phyloP scores from a whole-genome alignment of 2,329 filamentous ascomycete species.

The Verruconis gallopava region DNA sequence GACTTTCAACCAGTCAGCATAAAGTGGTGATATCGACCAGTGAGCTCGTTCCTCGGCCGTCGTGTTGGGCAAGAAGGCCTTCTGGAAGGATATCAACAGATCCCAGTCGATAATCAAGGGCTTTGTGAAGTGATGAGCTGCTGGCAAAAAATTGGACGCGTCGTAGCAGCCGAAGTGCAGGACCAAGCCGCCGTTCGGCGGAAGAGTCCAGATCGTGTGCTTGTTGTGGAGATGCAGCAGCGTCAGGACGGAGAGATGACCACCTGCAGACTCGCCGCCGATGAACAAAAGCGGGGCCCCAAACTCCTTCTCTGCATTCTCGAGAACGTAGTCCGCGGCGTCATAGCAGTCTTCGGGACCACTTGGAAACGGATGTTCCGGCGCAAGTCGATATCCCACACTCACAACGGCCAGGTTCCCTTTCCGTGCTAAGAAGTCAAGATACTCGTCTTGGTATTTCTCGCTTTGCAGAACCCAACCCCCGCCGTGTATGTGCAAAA shows the following conservation, averaged over 20 bases:
- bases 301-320: slow-evolving; percentile 26
- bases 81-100: slow-evolving; percentile 33
- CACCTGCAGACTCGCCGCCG: slow-evolving; percentile 34
- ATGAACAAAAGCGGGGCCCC: slow-evolving; percentile 31
- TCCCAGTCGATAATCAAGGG: slow-evolving; percentile 33
- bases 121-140: slow-evolving; percentile 27
- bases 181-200: slow-evolving; percentile 34
- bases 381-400: slow-evolving; percentile 47
- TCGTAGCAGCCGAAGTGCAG: slow-evolving; percentile 42
- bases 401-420: slow-evolving; percentile 39
- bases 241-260: slow-evolving; percentile 35
- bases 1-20: slow-evolving; percentile 28
- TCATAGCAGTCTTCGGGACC: slow-evolving; percentile 45
- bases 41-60: slow-evolving; percentile 29
- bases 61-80: slow-evolving; percentile 33
- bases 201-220: slow-evolving; percentile 28
- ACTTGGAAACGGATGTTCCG: slow-evolving; percentile 44
- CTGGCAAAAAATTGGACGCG: slow-evolving; percentile 30
- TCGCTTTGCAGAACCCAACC: slow-evolving; percentile 34
- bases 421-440: slow-evolving; percentile 38
- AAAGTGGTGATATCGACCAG: slow-evolving; percentile 37
- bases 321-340: slow-evolving; percentile 39
- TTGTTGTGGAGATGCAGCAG: slow-evolving; percentile 34
- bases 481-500: slow-evolving; percentile 44
- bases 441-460: slow-evolving; percentile 31